Percentiles rank a stretch among this genome's conserved stretches.
phyloP scores from a whole-genome alignment of 768 basidiomycete genomes.

The Erythrobasidium yunnanense region DNA sequence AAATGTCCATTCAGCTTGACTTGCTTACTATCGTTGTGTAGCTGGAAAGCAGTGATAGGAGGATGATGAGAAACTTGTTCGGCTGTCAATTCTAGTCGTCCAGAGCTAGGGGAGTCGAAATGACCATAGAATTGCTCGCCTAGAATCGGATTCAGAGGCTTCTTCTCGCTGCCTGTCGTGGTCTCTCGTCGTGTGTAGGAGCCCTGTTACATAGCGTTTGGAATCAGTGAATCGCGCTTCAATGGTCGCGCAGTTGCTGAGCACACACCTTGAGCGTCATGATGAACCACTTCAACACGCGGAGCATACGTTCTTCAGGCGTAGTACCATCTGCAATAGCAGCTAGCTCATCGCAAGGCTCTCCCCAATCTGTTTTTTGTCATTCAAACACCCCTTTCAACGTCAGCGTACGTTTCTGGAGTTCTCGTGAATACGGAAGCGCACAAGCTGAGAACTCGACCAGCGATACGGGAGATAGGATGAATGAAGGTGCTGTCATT shows the following conservation, averaged over 20 bases:
- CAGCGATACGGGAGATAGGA: constrained; percentile 76
- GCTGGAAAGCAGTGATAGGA: constrained; percentile 38
- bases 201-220: background rate
- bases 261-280: constrained; percentile 70
- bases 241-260: background rate
- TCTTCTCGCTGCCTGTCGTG: constrained; percentile 94
- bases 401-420: no score
- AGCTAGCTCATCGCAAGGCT: constrained; percentile 79
- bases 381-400: no score
- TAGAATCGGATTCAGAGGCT: constrained; percentile 93
- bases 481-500: constrained; percentile 54
- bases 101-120: constrained; percentile 30
- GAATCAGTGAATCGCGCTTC: background rate
- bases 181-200: constrained; percentile 81
- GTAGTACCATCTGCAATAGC: constrained; percentile 67
- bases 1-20: background rate
- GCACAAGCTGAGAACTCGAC: constrained; percentile 77
- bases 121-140: constrained; percentile 36
- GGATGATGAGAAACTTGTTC: constrained; percentile 73
- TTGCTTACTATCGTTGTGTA: background rate
- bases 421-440: no score
- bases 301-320: constrained; percentile 61
- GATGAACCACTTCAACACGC: constrained; percentile 92
- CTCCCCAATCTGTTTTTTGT: constrained; percentile 88
- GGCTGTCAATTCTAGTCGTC: constrained; percentile 27